Evolutionary conservation across 2,329 filamentous ascomycete genomes (phyloP).

Genomic region (Helminthosporium solani): DNA sequence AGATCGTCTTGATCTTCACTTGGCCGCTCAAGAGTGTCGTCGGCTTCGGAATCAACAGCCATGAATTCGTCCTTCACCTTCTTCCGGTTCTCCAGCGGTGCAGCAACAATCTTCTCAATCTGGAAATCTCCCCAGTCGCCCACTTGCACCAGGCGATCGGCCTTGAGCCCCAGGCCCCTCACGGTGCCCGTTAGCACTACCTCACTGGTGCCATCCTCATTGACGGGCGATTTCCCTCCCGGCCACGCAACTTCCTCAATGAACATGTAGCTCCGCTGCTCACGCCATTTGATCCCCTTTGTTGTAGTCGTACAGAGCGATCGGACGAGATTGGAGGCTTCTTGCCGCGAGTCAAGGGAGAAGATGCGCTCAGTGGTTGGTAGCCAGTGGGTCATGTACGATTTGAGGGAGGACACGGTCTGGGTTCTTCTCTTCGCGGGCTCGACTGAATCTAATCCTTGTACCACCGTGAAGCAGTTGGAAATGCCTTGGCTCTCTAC

Average conservation of each 20-base stretch:
- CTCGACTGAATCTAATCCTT: constrained; percentile 75
- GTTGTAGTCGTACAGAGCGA: constrained; percentile 89
- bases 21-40: constrained; percentile 67
- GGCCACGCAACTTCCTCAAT: constrained; percentile 79
- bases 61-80: constrained; percentile 66
- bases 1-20: constrained; percentile 80
- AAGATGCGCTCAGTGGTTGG: constrained; percentile 89
- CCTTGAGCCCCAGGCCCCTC: constrained; percentile 81
- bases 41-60: constrained; percentile 61
- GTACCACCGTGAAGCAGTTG: constrained; percentile 82
- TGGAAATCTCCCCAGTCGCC: constrained; percentile 95
- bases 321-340: constrained; percentile 86
- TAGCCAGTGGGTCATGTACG: constrained; percentile 93
- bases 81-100: constrained; percentile 62
- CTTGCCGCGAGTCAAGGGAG: constrained; percentile 82
- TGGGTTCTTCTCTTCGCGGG: constrained; percentile 75
- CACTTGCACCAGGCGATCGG: constrained; percentile 84
- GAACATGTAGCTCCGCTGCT: constrained; percentile 93
- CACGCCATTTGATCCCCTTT: constrained; percentile 93
- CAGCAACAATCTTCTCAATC: constrained; percentile 81
- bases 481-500: constrained; percentile 94
- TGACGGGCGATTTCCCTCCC: constrained; percentile 45
- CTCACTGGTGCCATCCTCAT: constrained; percentile 53
- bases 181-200: constrained; percentile 82
- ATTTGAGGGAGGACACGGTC: constrained; percentile 79